A percentile compares a stretch with the other conserved stretches of the same genome.
Evolutionary conservation across 768 basidiomycete genomes (phyloP).

Genomic region (Tricholoma sp.): DNA sequence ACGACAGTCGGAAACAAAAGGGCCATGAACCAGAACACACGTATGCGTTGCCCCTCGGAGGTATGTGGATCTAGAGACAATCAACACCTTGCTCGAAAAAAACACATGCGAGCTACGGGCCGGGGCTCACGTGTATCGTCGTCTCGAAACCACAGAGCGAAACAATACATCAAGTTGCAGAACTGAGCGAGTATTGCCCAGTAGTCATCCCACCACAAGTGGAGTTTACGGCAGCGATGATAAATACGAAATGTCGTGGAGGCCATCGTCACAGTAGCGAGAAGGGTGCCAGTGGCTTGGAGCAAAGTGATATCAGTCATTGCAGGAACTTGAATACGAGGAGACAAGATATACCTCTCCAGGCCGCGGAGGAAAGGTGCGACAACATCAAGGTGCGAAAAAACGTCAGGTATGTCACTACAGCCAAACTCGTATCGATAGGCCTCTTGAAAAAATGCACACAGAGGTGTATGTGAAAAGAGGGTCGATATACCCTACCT

Average conservation of each 20-base stretch:
- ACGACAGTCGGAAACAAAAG: constrained; percentile 3
- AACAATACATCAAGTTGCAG: constrained; percentile 4
- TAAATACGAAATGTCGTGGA: constrained; percentile 13
- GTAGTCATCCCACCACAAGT: constrained; percentile 20
- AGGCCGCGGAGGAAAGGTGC: not conserved
- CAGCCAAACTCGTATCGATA: no score
- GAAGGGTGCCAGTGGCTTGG: constrained; percentile 6
- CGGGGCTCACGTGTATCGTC: constrained; percentile 1
- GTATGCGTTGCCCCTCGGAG: constrained; percentile 2
- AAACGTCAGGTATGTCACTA: no score
- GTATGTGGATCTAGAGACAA: not conserved
- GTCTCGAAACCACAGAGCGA: constrained; percentile 8
- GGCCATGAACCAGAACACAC: constrained; percentile 8
- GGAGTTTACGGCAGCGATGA: constrained; percentile 12
- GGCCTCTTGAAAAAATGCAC: no score
- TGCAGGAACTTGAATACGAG: not conserved
- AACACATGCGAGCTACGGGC: not conserved
- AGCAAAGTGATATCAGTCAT: not conserved
- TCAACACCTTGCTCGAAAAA: no score
- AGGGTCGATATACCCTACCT: no score
- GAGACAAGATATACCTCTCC: not conserved
- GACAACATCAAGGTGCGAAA: not conserved
- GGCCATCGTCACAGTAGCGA: constrained; percentile 11
- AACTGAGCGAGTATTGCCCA: constrained; percentile 11
- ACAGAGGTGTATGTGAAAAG: no score